phyloP scores from a whole-genome alignment of 2,329 filamentous ascomycete species.

The Trichoderma semiorbis region DNA sequence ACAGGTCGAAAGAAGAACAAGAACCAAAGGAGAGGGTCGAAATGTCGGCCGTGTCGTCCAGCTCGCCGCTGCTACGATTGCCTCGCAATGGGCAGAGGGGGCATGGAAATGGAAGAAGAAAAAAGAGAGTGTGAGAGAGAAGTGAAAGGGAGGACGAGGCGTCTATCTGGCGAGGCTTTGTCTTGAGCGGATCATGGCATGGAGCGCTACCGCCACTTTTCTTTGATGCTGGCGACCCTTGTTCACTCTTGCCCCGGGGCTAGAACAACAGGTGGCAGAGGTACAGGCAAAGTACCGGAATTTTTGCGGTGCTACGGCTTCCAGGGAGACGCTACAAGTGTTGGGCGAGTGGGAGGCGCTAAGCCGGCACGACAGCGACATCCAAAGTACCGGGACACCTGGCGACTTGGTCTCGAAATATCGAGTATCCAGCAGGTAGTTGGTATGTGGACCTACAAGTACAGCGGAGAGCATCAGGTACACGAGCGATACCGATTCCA shows the following conservation, averaged over 20 bases:
- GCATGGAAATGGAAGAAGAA: conserved; percentile 34
- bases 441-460: not conserved
- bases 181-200: conserved; percentile 24
- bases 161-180: conserved; percentile 39
- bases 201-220: not conserved
- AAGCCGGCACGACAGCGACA: not conserved
- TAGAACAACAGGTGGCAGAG: not conserved
- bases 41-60: conserved; percentile 33
- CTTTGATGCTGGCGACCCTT: not conserved
- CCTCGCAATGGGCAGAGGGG: conserved; percentile 39
- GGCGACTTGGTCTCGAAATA: too few relatives aligned
- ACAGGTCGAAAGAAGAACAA: conserved; percentile 15
- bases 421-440: not conserved
- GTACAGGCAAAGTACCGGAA: not conserved
- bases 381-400: not conserved
- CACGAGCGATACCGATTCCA: not conserved
- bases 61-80: conserved; percentile 38
- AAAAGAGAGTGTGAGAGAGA: conserved; percentile 25
- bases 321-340: not conserved
- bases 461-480: not conserved
- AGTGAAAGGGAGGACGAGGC: conserved; percentile 26
- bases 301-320: not conserved
- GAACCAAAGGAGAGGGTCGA: conserved; percentile 24
- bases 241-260: not conserved
- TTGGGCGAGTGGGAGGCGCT: not conserved